These are phyloP conservation scores for Piper betle DNA, from an alignment of 164 flowering plant species.

Conservation along the genomic window DNA sequence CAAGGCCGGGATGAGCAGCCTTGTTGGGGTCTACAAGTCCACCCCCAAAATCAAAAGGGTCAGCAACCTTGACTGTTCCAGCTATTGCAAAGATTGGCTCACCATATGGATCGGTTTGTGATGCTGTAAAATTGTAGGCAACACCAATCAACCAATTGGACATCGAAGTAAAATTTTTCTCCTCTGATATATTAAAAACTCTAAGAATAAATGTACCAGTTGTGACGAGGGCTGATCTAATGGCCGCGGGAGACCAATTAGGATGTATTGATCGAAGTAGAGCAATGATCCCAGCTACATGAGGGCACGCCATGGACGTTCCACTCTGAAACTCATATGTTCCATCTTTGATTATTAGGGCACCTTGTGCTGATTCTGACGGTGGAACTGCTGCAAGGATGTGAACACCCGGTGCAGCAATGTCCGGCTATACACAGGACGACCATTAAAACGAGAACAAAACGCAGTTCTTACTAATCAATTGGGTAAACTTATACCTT, in stretches of 20 bases:
- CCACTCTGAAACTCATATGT: conserved; percentile 26
- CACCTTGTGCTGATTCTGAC: too few relatives aligned
- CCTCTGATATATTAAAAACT: too few relatives aligned
- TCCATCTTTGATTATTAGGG: too few relatives aligned
- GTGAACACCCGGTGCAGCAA: conserved; percentile 24
- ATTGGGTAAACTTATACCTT: conserved; percentile 16
- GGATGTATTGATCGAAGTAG: conserved; percentile 40
- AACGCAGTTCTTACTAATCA: too few relatives aligned
- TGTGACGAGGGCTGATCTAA: conserved; percentile 43
- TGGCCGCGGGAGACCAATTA: conserved; percentile 48
- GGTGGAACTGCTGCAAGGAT: conserved; percentile 4
- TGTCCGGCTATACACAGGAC: too few relatives aligned
- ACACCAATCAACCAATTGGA: not conserved
- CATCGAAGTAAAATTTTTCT: not conserved
- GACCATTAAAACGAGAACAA: too few relatives aligned
- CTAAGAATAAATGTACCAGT: conserved; percentile 28
- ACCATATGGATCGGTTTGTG: conserved; percentile 25
- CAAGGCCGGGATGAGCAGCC: conserved; percentile 37
- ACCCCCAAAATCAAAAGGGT: conserved; percentile 58
- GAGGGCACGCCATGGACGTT: conserved; percentile 54
- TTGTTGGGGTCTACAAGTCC: conserved; percentile 45
- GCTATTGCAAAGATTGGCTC: conserved; percentile 26
- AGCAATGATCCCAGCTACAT: conserved; percentile 39
- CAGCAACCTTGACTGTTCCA: conserved; percentile 40
- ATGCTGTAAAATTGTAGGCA: conserved; percentile 15